Percentiles rank a stretch among this genome's conserved stretches.
phyloP scores from a whole-genome alignment of 2,329 filamentous ascomycete genomes.

The Pezicula radicicola region DNA sequence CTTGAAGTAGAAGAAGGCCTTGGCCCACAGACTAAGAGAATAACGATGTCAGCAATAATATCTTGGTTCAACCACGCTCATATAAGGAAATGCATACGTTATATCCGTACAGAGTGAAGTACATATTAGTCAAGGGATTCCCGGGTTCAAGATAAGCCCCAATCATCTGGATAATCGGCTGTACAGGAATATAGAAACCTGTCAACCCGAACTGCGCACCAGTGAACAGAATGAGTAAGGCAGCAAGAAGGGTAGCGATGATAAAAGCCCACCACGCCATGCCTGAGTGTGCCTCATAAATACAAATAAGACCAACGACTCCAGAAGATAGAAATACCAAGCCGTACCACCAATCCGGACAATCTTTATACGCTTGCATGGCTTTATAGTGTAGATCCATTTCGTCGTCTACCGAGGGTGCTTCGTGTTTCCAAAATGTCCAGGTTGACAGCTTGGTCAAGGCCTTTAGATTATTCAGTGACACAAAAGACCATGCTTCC shows the following conservation, averaged over 20 bases:
- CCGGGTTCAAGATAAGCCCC: conserved; percentile 47
- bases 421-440: conserved; percentile 13
- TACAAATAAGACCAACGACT: conserved; percentile 27
- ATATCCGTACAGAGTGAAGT: conserved; percentile 70
- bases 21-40: conserved; percentile 31
- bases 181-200: conserved; percentile 42
- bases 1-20: conserved; percentile 39
- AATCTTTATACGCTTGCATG: conserved; percentile 51
- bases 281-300: conserved; percentile 26
- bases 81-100: conserved; percentile 22
- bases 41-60: too few relatives aligned
- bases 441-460: conserved; percentile 8
- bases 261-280: conserved; percentile 30
- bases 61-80: too few relatives aligned
- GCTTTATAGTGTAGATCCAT: conserved; percentile 48
- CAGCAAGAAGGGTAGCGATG: conserved; percentile 20
- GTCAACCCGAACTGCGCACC: conserved; percentile 41
- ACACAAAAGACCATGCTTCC: conserved; percentile 22
- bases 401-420: conserved; percentile 28
- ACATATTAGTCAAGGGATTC: conserved; percentile 69
- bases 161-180: conserved; percentile 45
- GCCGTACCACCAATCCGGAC: conserved; percentile 55
- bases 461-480: conserved; percentile 7
- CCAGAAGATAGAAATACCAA: conserved; percentile 41
- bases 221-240: conserved; percentile 19